Evolutionary conservation across 1,139 yeast genomes (phyloP), one percentile per base, ranked within the genome.

Genomic region (Candida sanyaensis): DNA sequence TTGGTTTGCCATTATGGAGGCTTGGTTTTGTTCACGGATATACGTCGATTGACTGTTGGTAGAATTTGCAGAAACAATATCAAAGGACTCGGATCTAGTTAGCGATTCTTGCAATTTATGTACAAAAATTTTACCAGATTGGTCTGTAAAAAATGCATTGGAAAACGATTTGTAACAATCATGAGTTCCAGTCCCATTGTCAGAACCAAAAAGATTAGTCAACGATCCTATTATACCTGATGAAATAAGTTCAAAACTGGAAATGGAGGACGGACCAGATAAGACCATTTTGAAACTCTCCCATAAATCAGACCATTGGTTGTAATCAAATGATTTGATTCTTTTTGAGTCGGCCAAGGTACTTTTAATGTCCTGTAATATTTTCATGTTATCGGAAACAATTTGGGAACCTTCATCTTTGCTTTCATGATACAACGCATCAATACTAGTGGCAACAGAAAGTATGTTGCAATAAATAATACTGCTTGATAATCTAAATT

Each of bases 11-110:
- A 91, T 76, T 3, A 86, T 77, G 0, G 84, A 75, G 1, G 89
- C 81, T 34, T 80, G 71, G 8, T 57, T 53, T 41, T 54, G 59
- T 6, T 48, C 49, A 17, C 45, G 45, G 11, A 43, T 10, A 30
- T 21, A 30, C 31, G 55, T 62, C 38, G 56, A 54, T 30, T 51
- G 53, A 26, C 31, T 42, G n/a, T 50, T 51, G 8, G 50, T 52
- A 11, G 57, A 55, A 11, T 86, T 88, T 34, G 86, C 75, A 0
- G 87, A 79, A 4, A 84, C 65, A 24, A 91, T 82, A 41, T 86
- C 90, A 64, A 90, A 88, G 0, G 86, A 74, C 63, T 91, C 97
- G 0, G 84, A 75, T 55, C 96, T 75, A 1, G 89, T 83, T 38
- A 91, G 68, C 0, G 90, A 82, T 50, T 88, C 93, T 57, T 90